Conservation (phyloP, 2,329 filamentous ascomycete genomes). For the Colletotrichum lini region DNA sequence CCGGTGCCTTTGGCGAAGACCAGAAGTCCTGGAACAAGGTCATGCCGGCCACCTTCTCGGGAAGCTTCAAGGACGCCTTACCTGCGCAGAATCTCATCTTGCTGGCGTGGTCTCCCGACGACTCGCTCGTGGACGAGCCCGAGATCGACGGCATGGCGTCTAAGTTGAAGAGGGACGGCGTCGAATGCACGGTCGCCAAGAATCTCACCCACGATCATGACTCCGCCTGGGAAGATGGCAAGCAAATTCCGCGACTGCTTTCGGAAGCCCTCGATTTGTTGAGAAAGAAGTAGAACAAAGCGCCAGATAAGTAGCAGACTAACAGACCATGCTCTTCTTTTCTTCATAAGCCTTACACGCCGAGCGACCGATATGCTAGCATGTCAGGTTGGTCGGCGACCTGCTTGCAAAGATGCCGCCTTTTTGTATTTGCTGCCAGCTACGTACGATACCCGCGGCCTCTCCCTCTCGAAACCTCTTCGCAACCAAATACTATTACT, state of each 20-base stretch:
- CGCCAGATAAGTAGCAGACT: neutral
- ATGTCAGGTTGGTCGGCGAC: neutral
- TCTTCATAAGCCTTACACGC: neutral
- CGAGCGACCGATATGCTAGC: neutral
- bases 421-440: neutral
- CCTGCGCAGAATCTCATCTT: slow-evolving; percentile 51
- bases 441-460: neutral
- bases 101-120: slow-evolving; percentile 62
- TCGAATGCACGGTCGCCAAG: slow-evolving; percentile 50
- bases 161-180: slow-evolving; percentile 58
- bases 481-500: neutral
- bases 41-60: slow-evolving; percentile 65
- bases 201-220: slow-evolving; percentile 73
- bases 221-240: slow-evolving; percentile 73
- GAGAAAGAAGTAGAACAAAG: slow-evolving; percentile 10
- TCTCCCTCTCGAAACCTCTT: neutral
- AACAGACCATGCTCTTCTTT: neutral
- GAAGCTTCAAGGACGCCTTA: slow-evolving; percentile 60
- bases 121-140: slow-evolving; percentile 66
- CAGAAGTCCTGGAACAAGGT: slow-evolving; percentile 65
- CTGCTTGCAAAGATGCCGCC: slow-evolving; percentile 26
- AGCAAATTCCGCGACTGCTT: slow-evolving; percentile 66
- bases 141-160: slow-evolving; percentile 72
- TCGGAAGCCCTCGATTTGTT: slow-evolving; percentile 45
- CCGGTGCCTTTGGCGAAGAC: slow-evolving; percentile 72